Evolutionary conservation across 495 filamentous ascomycete species (phyloP).

Genomic region (Bacidia rubella): DNA sequence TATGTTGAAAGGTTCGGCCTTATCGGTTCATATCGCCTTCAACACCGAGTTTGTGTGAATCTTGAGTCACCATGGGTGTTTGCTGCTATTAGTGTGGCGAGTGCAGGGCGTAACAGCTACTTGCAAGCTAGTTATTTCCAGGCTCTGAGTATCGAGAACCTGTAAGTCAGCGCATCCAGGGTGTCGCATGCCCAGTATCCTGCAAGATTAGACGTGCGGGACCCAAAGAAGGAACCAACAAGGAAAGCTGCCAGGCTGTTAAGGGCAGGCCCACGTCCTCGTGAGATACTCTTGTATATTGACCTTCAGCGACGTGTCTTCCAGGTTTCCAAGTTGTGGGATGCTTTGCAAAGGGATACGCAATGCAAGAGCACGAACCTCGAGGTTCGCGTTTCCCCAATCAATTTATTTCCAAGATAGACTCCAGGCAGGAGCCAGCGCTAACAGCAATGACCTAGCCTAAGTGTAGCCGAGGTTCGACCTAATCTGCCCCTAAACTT

Average conservation of each 20-base stretch:
- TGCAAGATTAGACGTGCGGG: not conserved
- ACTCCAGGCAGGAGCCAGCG: not conserved
- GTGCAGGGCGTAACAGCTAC: not conserved
- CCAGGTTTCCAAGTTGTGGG: not conserved
- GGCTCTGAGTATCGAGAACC: not conserved
- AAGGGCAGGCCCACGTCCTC: too few species aligned
- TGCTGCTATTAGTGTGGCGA: not conserved
- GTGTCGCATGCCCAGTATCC: not conserved
- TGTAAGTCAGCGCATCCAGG: not conserved
- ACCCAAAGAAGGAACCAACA: too few species aligned
- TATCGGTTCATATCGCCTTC: conserved; percentile 1
- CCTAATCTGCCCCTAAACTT: too few species aligned
- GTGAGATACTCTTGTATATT: not conserved
- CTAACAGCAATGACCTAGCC: not conserved
- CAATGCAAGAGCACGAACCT: not conserved
- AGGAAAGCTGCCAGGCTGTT: not conserved
- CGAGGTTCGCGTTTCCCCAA: not conserved
- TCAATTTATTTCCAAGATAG: not conserved
- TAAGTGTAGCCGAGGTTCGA: not conserved
- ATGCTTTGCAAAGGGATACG: not conserved
- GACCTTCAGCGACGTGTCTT: not conserved
- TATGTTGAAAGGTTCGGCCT: not conserved
- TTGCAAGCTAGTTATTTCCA: not conserved
- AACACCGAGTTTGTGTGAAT: not conserved
- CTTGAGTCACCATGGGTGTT: not conserved